phyloP scores from a whole-genome alignment of 306 rosid species.

The Lathyrus aphaca region DNA sequence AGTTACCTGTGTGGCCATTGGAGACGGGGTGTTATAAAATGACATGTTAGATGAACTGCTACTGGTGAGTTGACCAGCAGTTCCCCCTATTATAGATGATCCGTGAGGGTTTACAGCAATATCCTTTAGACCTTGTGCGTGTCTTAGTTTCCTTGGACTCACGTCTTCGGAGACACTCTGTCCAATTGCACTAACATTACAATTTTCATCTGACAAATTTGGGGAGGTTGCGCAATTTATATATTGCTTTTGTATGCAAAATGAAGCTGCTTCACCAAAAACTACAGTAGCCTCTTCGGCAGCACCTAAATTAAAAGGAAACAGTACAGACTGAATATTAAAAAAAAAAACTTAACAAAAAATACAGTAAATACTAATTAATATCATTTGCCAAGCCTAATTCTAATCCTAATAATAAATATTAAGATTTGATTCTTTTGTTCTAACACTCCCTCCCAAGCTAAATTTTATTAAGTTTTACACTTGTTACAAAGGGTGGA shows the following conservation, averaged over 20 bases:
- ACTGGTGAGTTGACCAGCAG: slow-evolving; percentile 57
- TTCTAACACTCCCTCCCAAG: too few relatives aligned
- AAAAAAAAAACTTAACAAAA: not conserved
- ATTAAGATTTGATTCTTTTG: too few relatives aligned
- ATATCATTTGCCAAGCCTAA: too few relatives aligned
- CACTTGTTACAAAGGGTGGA: too few relatives aligned
- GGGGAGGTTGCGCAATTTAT: slow-evolving; percentile 56
- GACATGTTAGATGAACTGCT: slow-evolving; percentile 64
- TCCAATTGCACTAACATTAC: slow-evolving; percentile 49
- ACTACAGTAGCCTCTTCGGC: slow-evolving; percentile 88
- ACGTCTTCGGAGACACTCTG: slow-evolving; percentile 56
- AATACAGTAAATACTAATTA: too few relatives aligned
- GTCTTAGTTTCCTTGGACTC: slow-evolving; percentile 71
- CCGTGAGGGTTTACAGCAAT: slow-evolving; percentile 66
- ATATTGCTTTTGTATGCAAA: slow-evolving; percentile 77
- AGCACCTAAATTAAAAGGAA: slow-evolving; percentile 58
- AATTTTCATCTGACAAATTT: slow-evolving; percentile 54
- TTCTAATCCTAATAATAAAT: too few relatives aligned
- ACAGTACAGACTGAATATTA: not conserved
- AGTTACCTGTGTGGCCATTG: slow-evolving; percentile 75
- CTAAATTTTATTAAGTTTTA: too few relatives aligned
- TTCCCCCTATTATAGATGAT: slow-evolving; percentile 59
- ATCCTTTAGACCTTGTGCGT: slow-evolving; percentile 70
- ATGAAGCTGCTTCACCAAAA: slow-evolving; percentile 86
- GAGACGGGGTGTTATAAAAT: slow-evolving; percentile 90